Evolutionary conservation across 2,329 filamentous ascomycete genomes (phyloP).

Genomic region (Triangularia setosa): DNA sequence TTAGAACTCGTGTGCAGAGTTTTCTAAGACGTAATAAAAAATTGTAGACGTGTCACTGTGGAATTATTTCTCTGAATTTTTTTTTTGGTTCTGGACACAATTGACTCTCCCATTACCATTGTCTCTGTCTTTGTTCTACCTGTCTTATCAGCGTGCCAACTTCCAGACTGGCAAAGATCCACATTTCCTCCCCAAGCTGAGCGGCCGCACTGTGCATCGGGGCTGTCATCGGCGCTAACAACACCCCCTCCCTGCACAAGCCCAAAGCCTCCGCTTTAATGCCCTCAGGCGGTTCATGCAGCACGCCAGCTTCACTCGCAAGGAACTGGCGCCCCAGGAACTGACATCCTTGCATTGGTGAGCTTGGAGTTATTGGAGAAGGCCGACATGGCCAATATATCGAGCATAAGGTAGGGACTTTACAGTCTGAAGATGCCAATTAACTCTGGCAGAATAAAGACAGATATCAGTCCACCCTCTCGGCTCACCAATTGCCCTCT

Average conservation of each 20-base stretch:
- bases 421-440: background rate
- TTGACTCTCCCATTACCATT: background rate
- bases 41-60: background rate
- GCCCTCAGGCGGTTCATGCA: conserved; percentile 1
- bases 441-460: background rate
- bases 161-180: background rate
- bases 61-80: background rate
- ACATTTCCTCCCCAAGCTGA: background rate
- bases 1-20: background rate
- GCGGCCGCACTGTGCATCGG: conserved; percentile 5
- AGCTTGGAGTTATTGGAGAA: background rate
- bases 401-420: background rate
- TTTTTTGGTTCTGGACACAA: background rate
- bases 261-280: background rate
- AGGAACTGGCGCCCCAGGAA: conserved; percentile 1
- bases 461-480: background rate
- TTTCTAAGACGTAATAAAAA: background rate
- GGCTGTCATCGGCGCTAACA: conserved; percentile 3
- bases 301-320: background rate
- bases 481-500: background rate
- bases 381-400: background rate
- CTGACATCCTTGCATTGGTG: background rate
- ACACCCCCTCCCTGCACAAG: background rate
- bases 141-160: background rate
- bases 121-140: background rate